Evolutionary conservation across 805 yeast genomes (phyloP).

Genomic region (Myxozyma nipponensis): DNA sequence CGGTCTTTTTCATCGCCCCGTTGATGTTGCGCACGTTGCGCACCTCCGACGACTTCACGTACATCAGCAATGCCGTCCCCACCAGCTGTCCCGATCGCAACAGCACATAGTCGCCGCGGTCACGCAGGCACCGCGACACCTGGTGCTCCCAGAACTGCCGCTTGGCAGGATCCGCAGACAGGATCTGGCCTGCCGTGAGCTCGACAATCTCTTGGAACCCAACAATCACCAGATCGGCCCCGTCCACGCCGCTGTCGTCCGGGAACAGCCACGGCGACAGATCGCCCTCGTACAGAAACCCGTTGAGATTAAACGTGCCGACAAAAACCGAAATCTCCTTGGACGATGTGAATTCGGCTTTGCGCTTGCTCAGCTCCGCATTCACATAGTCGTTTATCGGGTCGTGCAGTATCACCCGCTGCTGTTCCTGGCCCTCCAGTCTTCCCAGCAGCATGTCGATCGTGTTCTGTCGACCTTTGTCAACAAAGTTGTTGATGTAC

Average conservation of each 20-base stretch:
- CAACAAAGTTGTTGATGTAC: constrained; percentile 94
- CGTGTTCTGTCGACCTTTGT: constrained; percentile 82
- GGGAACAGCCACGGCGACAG: constrained; percentile 82
- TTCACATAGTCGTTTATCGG: constrained; percentile 85
- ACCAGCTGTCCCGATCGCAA: constrained; percentile 87
- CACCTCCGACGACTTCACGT: constrained; percentile 59
- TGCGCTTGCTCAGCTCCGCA: constrained; percentile 52
- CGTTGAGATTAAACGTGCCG: constrained; percentile 88
- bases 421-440: constrained; percentile 53
- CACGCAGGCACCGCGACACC: constrained; percentile 60
- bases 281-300: constrained; percentile 56
- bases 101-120: constrained; percentile 54
- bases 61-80: constrained; percentile 75
- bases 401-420: constrained; percentile 71
- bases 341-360: constrained; percentile 54
- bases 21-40: constrained; percentile 71
- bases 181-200: constrained; percentile 82
- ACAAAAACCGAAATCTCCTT: constrained; percentile 62
- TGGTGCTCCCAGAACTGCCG: constrained; percentile 74
- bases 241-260: constrained; percentile 36
- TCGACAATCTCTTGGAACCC: constrained; percentile 96
- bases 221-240: constrained; percentile 79
- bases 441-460: constrained; percentile 85
- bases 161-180: constrained; percentile 77
- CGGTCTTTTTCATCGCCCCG: constrained; percentile 94